These are phyloP conservation scores for Lasiodiplodia hormozganensis DNA, from an alignment of 2,329 filamentous ascomycete species.

Conservation along the genomic window DNA sequence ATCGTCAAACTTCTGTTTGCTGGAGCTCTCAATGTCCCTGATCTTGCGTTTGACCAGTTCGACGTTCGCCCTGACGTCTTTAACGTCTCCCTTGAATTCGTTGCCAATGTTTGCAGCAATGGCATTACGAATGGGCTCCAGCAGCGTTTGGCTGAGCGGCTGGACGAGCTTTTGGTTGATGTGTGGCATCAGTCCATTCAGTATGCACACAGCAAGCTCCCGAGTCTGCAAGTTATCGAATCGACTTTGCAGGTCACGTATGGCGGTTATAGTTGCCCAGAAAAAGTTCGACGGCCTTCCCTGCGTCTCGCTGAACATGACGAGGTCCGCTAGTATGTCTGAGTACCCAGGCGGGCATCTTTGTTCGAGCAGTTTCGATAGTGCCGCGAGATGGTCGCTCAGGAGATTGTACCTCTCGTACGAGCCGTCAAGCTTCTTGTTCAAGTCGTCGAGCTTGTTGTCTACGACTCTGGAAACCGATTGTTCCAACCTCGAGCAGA, in stretches of 20 bases:
- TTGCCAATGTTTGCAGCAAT: not conserved
- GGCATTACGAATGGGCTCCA: not conserved
- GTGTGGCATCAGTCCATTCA: not conserved
- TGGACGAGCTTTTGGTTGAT: slow-evolving; percentile 1
- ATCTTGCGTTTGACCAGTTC: not conserved
- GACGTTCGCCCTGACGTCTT: not conserved
- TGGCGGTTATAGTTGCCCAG: not conserved
- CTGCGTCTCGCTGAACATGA: not conserved
- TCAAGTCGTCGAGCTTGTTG: not conserved
- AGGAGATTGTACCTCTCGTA: not conserved
- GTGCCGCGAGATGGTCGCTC: not conserved
- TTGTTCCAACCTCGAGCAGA: not conserved
- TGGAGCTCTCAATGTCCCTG: too few relatives aligned
- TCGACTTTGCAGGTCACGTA: not conserved
- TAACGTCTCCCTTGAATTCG: not conserved
- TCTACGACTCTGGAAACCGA: not conserved
- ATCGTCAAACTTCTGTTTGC: not conserved
- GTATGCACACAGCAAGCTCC: slow-evolving; percentile 1
- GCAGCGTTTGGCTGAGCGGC: not conserved
- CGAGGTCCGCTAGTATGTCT: not conserved
- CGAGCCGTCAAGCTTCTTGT: not conserved
- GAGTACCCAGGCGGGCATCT: not conserved
- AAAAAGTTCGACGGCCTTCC: not conserved
- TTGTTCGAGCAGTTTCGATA: not conserved
- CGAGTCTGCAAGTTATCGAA: slow-evolving; percentile 9